A percentile compares a stretch with the other conserved stretches of the same genome.
These are phyloP conservation scores for Plantago major DNA, from an alignment of 257 asterid species.

Conservation along the genomic window DNA sequence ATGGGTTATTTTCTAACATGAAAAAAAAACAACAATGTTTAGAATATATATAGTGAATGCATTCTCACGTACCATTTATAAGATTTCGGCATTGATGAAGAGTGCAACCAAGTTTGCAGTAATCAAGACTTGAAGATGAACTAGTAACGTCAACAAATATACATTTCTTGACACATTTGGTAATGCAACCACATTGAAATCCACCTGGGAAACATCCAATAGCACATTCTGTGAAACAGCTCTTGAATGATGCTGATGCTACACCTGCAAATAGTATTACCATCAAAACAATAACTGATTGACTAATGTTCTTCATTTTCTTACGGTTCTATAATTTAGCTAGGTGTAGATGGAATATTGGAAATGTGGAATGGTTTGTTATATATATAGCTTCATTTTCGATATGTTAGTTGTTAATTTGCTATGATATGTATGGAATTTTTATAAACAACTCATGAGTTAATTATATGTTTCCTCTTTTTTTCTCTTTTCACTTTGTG, in stretches of 20 bases:
- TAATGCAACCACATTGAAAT: not conserved
- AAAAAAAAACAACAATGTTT: too few species aligned
- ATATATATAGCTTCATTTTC: too few species aligned
- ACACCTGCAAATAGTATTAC: conserved; percentile 1
- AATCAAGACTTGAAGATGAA: not conserved
- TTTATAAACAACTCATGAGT: too few species aligned
- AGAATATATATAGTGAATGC: not conserved
- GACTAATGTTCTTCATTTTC: too few species aligned
- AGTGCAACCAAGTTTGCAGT: conserved; percentile 15
- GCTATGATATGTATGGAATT: too few species aligned
- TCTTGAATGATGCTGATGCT: conserved; percentile 11
- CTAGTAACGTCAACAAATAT: not conserved
- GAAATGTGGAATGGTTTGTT: too few species aligned
- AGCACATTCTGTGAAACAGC: not conserved
- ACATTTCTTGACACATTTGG: not conserved
- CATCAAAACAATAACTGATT: not conserved
- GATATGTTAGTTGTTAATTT: too few species aligned
- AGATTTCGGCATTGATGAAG: not conserved
- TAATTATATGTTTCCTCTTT: too few species aligned
- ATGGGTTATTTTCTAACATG: too few species aligned
- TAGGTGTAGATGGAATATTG: too few species aligned
- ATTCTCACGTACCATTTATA: not conserved
- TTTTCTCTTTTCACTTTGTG: too few species aligned
- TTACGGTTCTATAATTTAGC: too few species aligned
- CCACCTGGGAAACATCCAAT: not conserved